Percentiles rank a stretch among this genome's conserved stretches.
Evolutionary conservation across 2,329 filamentous ascomycete species (phyloP).

Genomic region (Coniochaeta ligniaria): DNA sequence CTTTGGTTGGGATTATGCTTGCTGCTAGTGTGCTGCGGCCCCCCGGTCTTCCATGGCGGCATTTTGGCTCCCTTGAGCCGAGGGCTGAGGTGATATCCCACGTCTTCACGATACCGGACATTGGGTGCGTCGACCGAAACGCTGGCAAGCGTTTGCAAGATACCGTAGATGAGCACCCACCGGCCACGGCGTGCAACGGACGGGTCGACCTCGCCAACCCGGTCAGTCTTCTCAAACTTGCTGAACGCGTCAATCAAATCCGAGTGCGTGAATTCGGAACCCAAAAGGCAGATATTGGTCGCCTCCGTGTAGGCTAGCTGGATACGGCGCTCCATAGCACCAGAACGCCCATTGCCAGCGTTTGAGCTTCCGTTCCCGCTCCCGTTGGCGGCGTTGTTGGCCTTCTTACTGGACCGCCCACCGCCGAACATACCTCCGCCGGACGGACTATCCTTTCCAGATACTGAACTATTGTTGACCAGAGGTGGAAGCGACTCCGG

Average conservation of each 20-base stretch:
- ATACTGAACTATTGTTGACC: slow-evolving; percentile 4
- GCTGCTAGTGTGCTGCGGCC: slow-evolving; percentile 5
- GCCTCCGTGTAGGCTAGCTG: slow-evolving; percentile 53
- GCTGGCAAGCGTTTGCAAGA: slow-evolving; percentile 52
- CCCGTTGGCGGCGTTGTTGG: slow-evolving; percentile 10
- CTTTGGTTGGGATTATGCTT: slow-evolving; percentile 8
- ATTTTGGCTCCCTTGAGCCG: slow-evolving; percentile 41
- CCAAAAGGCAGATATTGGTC: slow-evolving; percentile 50
- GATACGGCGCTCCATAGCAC: slow-evolving; percentile 37
- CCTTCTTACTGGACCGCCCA: slow-evolving; percentile 20
- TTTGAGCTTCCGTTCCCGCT: slow-evolving; percentile 14
- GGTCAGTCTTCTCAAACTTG: slow-evolving; percentile 49
- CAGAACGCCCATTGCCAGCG: slow-evolving; percentile 11
- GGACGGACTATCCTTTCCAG: slow-evolving; percentile 15
- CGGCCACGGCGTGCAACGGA: slow-evolving; percentile 48
- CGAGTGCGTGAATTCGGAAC: slow-evolving; percentile 44
- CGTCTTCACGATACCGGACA: slow-evolving; percentile 42
- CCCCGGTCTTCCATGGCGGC: slow-evolving; percentile 45
- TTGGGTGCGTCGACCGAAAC: slow-evolving; percentile 50
- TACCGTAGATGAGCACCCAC: slow-evolving; percentile 54
- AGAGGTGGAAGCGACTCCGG: slow-evolving; percentile 41
- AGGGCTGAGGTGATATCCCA: slow-evolving; percentile 50
- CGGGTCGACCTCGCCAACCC: slow-evolving; percentile 42
- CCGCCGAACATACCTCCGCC: slow-evolving; percentile 17
- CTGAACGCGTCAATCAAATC: slow-evolving; percentile 48